Percentiles rank a stretch among this genome's conserved stretches.
These are phyloP conservation scores for Musa itinerans DNA, from an alignment of 176 grass and related monocot genomes.

Conservation along the genomic window DNA sequence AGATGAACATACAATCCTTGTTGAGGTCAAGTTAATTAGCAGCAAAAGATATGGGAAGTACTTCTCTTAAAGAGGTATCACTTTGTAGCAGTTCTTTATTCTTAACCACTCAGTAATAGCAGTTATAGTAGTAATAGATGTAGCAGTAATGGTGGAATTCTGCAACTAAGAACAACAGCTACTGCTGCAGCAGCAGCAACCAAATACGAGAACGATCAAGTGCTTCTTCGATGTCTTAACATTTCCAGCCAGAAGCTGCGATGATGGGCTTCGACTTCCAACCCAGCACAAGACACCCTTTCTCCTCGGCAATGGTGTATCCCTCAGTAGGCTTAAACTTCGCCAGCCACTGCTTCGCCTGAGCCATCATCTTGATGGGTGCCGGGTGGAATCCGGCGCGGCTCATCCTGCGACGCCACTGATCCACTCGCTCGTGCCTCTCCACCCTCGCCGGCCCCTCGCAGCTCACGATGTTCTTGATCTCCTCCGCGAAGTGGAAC, in stretches of 20 bases:
- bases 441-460: slow-evolving; percentile 69
- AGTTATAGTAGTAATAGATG: no score
- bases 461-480: slow-evolving; percentile 68
- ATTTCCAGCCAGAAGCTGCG: slow-evolving; percentile 60
- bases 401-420: slow-evolving; percentile 69
- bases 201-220: background rate
- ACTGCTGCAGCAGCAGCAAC: background rate
- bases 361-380: slow-evolving; percentile 42
- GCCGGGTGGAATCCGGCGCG: slow-evolving; percentile 52
- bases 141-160: no score
- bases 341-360: slow-evolving; percentile 49
- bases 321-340: slow-evolving; percentile 31
- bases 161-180: background rate
- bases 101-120: no score
- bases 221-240: background rate
- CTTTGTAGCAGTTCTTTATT: no score
- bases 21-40: no score
- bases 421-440: slow-evolving; percentile 68
- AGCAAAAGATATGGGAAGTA: no score
- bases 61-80: no score
- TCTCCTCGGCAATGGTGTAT: slow-evolving; percentile 65
- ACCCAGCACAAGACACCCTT: slow-evolving; percentile 50
- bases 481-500: slow-evolving; percentile 61
- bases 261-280: slow-evolving; percentile 67
- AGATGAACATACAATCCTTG: no score